Percentiles rank a stretch among this genome's conserved stretches.
Evolutionary conservation across 805 yeast genomes (phyloP).

Genomic region (Clavispora vitiphila): DNA sequence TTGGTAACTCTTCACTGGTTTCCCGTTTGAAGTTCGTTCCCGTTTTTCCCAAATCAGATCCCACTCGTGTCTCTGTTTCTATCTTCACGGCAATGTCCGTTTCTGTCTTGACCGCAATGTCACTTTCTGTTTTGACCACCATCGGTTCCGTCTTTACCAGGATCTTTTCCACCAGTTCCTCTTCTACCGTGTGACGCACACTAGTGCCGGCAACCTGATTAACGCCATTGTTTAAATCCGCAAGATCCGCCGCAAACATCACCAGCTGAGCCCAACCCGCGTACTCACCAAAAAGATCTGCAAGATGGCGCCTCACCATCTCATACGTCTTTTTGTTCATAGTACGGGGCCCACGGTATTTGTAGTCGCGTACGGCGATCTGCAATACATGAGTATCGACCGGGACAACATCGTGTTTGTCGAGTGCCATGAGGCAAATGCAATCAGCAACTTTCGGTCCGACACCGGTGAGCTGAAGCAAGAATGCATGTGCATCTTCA

Average conservation of each 20-base stretch:
- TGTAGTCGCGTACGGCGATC: conserved; percentile 79
- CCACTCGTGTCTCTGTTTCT: not conserved
- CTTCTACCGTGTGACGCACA: conserved; percentile 12
- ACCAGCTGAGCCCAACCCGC: conserved; percentile 99
- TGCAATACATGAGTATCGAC: conserved; percentile 94
- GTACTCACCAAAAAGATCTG: conserved; percentile 74
- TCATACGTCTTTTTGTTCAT: conserved; percentile 50
- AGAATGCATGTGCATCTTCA: conserved; percentile 49
- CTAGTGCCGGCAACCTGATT: conserved; percentile 24
- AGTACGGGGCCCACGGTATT: conserved; percentile 43
- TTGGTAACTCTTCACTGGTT: not conserved
- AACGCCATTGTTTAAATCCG: conserved; percentile 65
- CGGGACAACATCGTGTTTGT: conserved; percentile 83
- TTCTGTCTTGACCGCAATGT: conserved; percentile 1
- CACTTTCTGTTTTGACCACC: not conserved
- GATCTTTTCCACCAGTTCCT: not conserved
- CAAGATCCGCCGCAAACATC: conserved; percentile 77
- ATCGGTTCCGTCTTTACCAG: too few species aligned
- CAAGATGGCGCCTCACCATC: conserved; percentile 55
- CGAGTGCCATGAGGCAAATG: conserved; percentile 86
- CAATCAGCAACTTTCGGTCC: conserved; percentile 99
- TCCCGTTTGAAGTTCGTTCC: not conserved
- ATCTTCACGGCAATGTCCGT: not conserved
- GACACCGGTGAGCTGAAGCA: conserved; percentile 74
- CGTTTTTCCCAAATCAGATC: too few species aligned